Evolutionary conservation across 805 yeast species (phyloP).

Genomic region (Metschnikowia matae): DNA sequence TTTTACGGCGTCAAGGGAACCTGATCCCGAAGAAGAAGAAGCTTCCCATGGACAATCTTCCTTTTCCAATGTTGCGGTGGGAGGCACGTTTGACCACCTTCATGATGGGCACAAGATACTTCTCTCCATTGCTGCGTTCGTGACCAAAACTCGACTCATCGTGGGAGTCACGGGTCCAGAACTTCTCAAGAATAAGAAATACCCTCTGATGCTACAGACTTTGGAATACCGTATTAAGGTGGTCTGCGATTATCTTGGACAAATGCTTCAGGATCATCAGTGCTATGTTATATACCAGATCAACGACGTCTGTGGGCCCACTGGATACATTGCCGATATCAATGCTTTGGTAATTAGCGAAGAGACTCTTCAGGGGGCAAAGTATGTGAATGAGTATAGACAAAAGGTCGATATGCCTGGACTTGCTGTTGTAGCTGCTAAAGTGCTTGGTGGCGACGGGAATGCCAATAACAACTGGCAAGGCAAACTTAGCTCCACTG

Average conservation of each 20-base stretch:
- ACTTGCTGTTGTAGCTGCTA: constrained; percentile 36
- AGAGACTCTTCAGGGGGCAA: constrained; percentile 78
- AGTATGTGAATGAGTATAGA: constrained; percentile 64
- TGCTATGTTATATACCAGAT: constrained; percentile 55
- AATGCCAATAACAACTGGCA: constrained; percentile 43
- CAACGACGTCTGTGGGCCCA: constrained; percentile 90
- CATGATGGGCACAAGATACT: constrained; percentile 94
- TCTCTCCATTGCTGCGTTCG: constrained; percentile 64
- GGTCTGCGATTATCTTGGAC: constrained; percentile 48
- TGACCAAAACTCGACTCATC: constrained; percentile 53
- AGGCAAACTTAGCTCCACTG: constrained; percentile 83
- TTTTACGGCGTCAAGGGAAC: background rate
- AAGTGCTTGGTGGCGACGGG: constrained; percentile 62
- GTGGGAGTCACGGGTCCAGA: constrained; percentile 82
- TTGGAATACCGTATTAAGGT: constrained; percentile 47
- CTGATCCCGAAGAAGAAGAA: background rate
- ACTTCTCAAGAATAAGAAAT: constrained; percentile 71
- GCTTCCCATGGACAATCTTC: background rate
- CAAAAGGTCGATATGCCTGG: constrained; percentile 47
- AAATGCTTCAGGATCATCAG: constrained; percentile 43
- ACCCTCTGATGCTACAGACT: constrained; percentile 57
- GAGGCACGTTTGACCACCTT: constrained; percentile 96
- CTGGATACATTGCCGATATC: constrained; percentile 68
- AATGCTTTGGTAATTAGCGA: constrained; percentile 77
- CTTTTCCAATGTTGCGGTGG: constrained; percentile 51